Conservation (phyloP, 768 basidiomycete species). For the Astraeus odoratus region DNA sequence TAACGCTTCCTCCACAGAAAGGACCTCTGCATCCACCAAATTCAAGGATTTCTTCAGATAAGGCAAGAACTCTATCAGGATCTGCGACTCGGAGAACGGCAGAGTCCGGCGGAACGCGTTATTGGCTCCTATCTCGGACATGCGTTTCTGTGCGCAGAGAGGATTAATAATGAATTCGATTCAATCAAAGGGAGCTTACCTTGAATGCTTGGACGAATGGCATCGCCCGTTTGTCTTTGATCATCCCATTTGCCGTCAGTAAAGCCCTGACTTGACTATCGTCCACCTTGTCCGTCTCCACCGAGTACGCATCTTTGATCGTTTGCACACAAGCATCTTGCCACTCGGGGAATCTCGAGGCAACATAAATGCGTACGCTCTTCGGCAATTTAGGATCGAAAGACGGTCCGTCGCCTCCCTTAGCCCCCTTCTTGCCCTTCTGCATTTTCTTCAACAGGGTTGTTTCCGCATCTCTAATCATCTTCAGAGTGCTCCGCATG, state of each 20-base stretch:
- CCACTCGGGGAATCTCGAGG: constrained; percentile 89
- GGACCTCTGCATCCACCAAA: constrained; percentile 63
- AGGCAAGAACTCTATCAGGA: constrained; percentile 62
- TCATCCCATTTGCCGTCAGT: constrained; percentile 64
- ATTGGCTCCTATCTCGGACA: constrained; percentile 65
- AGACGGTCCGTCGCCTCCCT: constrained; percentile 34
- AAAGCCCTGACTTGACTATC: constrained; percentile 69
- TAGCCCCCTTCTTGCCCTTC: constrained; percentile 69
- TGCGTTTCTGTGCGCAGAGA: constrained; percentile 72
- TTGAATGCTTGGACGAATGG: constrained; percentile 92
- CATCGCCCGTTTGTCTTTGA: constrained; percentile 96
- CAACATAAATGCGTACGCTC: constrained; percentile 83
- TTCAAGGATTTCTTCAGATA: constrained; percentile 76
- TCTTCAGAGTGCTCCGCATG: constrained; percentile 89
- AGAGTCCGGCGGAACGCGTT: constrained; percentile 78
- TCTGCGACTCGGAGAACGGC: constrained; percentile 75
- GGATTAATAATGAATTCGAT: too few relatives aligned
- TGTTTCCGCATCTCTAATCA: constrained; percentile 83
- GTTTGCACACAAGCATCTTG: constrained; percentile 77
- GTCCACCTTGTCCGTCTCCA: constrained; percentile 60
- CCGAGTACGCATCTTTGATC: constrained; percentile 61
- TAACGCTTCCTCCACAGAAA: constrained; percentile 62
- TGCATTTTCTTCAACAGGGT: constrained; percentile 69
- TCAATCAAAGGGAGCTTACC: constrained; percentile 40
- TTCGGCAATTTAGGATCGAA: constrained; percentile 87